Evolutionary conservation across 2,329 filamentous ascomycete species (phyloP).

Genomic region (Camptophora hylomeconis): DNA sequence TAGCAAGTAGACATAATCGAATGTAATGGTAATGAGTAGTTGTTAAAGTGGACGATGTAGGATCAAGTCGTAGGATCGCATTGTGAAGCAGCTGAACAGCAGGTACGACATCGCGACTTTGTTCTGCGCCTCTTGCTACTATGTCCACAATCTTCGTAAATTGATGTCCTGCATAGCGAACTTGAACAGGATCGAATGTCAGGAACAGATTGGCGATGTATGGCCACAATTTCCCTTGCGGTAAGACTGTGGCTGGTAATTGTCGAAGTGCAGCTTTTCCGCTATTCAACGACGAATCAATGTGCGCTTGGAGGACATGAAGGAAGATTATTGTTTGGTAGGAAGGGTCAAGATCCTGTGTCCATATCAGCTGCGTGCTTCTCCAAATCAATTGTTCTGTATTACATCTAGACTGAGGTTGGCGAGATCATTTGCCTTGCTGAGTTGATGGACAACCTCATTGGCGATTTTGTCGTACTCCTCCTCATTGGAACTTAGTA

Average conservation of each 20-base stretch:
- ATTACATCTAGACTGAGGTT: constrained; percentile 22
- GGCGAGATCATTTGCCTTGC: constrained; percentile 8
- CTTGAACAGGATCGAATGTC: constrained; percentile 36
- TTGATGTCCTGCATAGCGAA: constrained; percentile 30
- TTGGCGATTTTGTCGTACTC: constrained; percentile 29
- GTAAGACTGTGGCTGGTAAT: constrained; percentile 27
- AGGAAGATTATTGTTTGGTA: constrained; percentile 48
- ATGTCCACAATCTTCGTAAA: constrained; percentile 26
- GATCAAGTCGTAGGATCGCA: constrained; percentile 32
- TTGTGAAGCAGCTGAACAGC: constrained; percentile 29
- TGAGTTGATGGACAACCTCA: constrained; percentile 16
- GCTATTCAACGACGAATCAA: constrained; percentile 24
- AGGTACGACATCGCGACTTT: constrained; percentile 22
- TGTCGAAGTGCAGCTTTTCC: constrained; percentile 21
- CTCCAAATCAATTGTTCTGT: constrained; percentile 13
- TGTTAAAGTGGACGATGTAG: constrained; percentile 29
- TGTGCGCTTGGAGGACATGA: constrained; percentile 38
- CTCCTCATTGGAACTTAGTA: constrained; percentile 10
- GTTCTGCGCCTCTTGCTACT: constrained; percentile 22
- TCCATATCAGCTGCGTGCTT: background rate
- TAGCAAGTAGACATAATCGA: constrained; percentile 29
- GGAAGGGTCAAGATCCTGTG: constrained; percentile 25
- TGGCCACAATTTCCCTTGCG: constrained; percentile 35
- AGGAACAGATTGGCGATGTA: constrained; percentile 38
- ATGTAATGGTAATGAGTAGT: constrained; percentile 29